Percentiles rank a stretch among this genome's conserved stretches.
Conservation (phyloP, 1,284 basidiomycete species). For the Singerocomus inundabilis region DNA sequence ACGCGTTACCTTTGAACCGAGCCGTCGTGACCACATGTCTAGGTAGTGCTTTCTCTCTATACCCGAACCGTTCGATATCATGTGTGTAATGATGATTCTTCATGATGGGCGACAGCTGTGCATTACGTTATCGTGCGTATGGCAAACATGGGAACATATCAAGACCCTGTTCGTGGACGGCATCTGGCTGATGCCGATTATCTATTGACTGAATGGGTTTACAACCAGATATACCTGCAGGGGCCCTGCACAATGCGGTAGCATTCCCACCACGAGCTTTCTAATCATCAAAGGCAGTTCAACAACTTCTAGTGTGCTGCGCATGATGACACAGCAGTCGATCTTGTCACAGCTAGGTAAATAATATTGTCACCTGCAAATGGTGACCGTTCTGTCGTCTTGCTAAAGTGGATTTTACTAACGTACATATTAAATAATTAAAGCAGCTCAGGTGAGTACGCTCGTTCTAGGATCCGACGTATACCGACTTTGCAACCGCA, state of each 20-base stretch:
- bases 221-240: slow-evolving; percentile 35
- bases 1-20: slow-evolving; percentile 2
- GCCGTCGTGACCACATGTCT: slow-evolving; percentile 1
- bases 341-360: slow-evolving; percentile 51
- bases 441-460: too few relatives aligned
- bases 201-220: background rate
- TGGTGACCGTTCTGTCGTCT: background rate
- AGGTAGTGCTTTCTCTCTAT: slow-evolving; percentile 6
- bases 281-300: too few relatives aligned
- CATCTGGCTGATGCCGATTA: background rate
- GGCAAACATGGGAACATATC: slow-evolving; percentile 48
- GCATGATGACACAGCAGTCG: slow-evolving; percentile 38
- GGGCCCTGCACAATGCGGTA: slow-evolving; percentile 38
- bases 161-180: slow-evolving; percentile 39
- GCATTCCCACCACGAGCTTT: slow-evolving; percentile 41
- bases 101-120: slow-evolving; percentile 53
- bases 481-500: slow-evolving; percentile 42
- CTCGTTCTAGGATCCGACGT: too few relatives aligned
- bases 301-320: slow-evolving; percentile 38
- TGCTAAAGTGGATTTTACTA: slow-evolving; percentile 8
- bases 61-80: slow-evolving; percentile 11
- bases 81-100: slow-evolving; percentile 14
- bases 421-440: slow-evolving; percentile 21
- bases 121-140: slow-evolving; percentile 49
- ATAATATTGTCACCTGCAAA: slow-evolving; percentile 1